Percentiles rank a stretch among this genome's conserved stretches.
Evolutionary conservation across 2,329 filamentous ascomycete species (phyloP).

Genomic region (Penicillium sp.): DNA sequence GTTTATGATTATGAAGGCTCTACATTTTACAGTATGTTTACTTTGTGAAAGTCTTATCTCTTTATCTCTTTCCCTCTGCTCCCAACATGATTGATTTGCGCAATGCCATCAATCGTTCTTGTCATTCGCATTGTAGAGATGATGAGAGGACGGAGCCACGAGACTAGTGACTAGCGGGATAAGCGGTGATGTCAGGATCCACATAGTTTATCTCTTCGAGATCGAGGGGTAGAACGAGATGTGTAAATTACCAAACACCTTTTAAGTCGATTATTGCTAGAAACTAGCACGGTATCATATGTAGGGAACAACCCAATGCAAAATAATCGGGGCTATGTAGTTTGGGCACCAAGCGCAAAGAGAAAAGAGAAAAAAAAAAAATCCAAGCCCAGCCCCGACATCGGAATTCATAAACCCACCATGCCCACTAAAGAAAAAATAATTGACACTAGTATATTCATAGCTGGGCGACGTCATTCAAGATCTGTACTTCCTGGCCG

Average conservation of each 20-base stretch:
- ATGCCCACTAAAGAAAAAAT: not conserved
- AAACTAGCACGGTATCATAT: constrained; percentile 1
- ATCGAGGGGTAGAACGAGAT: not conserved
- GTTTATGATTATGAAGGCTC: not conserved
- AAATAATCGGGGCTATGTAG: not conserved
- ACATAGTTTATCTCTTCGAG: not conserved
- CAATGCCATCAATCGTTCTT: not conserved
- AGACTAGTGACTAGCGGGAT: not conserved
- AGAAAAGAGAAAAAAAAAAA: not conserved
- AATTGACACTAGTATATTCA: not conserved
- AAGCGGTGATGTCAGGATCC: constrained; percentile 4
- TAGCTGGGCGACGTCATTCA: constrained; percentile 9
- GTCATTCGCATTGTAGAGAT: not conserved
- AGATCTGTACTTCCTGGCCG: constrained; percentile 7
- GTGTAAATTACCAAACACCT: not conserved
- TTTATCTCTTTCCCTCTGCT: not conserved
- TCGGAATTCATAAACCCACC: constrained; percentile 1
- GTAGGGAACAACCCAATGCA: constrained; percentile 1
- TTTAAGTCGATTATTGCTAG: not conserved
- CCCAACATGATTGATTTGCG: not conserved
- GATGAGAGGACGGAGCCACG: not conserved
- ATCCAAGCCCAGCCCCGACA: constrained; percentile 1
- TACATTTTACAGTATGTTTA: not conserved
- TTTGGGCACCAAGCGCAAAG: not conserved
- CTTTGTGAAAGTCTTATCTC: not conserved